Base-by-base conservation (phyloP, 495 filamentous ascomycete genomes). In the Astrothelium subdiscretum region DNA sequence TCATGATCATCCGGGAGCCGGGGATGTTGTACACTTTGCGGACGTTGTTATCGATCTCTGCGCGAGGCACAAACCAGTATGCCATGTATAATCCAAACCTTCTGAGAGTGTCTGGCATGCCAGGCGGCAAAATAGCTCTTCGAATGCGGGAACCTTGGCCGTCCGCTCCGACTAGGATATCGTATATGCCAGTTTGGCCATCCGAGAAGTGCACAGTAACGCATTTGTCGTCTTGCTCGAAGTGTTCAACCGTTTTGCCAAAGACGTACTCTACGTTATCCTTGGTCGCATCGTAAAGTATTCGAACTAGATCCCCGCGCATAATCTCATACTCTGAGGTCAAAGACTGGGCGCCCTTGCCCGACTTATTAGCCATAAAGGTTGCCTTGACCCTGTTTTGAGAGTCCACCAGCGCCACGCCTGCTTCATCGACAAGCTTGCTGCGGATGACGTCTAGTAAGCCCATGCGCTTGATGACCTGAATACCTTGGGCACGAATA, bases 271-370 rank as follows among this genome's bases (percentile, higher is more conserved):
- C 60, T 13, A 77, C 69, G 32, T 71, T 62, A 29, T 63, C 65
- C 32, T 70, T 63, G 15, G 66, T 74, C 13, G 67, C 69, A 32
- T 76, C 73, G 52, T 75, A 69, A 0, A 79, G 54, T 3, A 79
- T 10, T 12, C 63, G 63, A 32, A 66, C 66, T 13, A 81, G 59
- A 67, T 80, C 77, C 4, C 71, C 77, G 20, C 77, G 65, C 74
- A 81, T 77, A 57, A 81, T 78, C 66, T 80, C 79, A 52, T 51
- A 76, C 18, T 81, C 78, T 18, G 67, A 72, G n/a, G 75, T 75
- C 20, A 78, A 71, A 31, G 62, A 66, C 42, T 71, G 68, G 48
- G 59, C 11, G 12, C 72, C 70, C 35, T 72, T 62, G 1, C 71
- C 71, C 1, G 38, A 44, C 31, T 72, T 70, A 59, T 73, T 75